phyloP scores from a whole-genome alignment of 306 rosid genomes.

The Cucurbita pepo region DNA sequence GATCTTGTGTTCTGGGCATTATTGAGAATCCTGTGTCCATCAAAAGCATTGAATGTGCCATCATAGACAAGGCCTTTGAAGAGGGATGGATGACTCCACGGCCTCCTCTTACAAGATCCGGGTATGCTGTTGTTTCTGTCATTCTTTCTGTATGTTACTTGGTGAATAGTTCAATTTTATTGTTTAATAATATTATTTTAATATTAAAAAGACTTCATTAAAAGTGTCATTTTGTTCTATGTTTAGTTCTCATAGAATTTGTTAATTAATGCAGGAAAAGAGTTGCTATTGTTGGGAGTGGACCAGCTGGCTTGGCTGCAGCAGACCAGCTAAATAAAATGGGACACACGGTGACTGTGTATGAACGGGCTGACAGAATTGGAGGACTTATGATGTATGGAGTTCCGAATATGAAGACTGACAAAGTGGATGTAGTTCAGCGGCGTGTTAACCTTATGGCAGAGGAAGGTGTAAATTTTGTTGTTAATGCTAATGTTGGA shows the following conservation, averaged over 20 bases:
- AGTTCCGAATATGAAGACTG: conserved; percentile 95
- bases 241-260: not conserved
- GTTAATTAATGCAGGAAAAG: conserved; percentile 42
- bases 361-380: conserved; percentile 44
- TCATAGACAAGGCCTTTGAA: conserved; percentile 93
- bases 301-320: conserved; percentile 95
- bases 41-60: conserved; percentile 91
- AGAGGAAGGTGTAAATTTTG: conserved; percentile 64
- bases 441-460: conserved; percentile 88
- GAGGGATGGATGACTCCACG: conserved; percentile 99
- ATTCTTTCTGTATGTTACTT: not conserved
- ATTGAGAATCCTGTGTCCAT: conserved; percentile 90
- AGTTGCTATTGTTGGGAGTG: conserved; percentile 90
- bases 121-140: conserved; percentile 30
- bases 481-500: conserved; percentile 78
- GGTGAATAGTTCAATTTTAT: not conserved
- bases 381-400: conserved; percentile 99
- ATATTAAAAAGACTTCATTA: not conserved
- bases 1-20: conserved; percentile 74
- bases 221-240: not conserved
- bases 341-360: conserved; percentile 70
- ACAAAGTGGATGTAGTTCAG: conserved; percentile 62
- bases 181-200: not conserved
- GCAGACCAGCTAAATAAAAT: conserved; percentile 89
- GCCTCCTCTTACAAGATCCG: conserved; percentile 73